Percentiles rank a stretch among this genome's conserved stretches.
phyloP scores from a whole-genome alignment of 208 protist genomes.

The Naegleria gruberi region DNA sequence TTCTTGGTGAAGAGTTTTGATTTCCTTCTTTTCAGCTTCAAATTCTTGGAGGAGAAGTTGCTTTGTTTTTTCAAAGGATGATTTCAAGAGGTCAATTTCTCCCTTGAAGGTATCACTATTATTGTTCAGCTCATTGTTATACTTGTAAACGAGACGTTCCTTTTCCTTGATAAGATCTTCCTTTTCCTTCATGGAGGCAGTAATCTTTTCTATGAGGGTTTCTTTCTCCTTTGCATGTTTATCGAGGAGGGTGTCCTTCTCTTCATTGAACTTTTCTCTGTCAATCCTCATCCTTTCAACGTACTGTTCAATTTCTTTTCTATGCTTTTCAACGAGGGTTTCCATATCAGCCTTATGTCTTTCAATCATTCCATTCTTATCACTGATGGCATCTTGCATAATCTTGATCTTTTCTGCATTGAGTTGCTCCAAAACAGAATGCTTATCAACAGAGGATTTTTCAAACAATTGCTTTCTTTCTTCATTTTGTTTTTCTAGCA shows the following conservation, averaged over 20 bases:
- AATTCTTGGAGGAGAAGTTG: background rate
- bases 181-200: background rate
- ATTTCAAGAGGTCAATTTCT: background rate
- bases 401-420: background rate
- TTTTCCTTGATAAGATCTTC: background rate
- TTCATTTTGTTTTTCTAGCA: background rate
- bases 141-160: background rate
- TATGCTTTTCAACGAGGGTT: background rate
- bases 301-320: background rate
- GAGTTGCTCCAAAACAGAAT: background rate
- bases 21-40: too few relatives aligned
- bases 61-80: background rate
- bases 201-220: background rate
- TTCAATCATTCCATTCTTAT: background rate
- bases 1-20: too few relatives aligned
- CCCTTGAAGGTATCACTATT: background rate
- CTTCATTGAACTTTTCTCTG: background rate
- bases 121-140: background rate
- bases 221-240: background rate
- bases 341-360: background rate
- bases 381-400: background rate
- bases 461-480: background rate
- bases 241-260: background rate
- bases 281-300: background rate
- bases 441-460: background rate